phyloP scores from a whole-genome alignment of 257 asterid genomes.

The Solanum chiquidenum region DNA sequence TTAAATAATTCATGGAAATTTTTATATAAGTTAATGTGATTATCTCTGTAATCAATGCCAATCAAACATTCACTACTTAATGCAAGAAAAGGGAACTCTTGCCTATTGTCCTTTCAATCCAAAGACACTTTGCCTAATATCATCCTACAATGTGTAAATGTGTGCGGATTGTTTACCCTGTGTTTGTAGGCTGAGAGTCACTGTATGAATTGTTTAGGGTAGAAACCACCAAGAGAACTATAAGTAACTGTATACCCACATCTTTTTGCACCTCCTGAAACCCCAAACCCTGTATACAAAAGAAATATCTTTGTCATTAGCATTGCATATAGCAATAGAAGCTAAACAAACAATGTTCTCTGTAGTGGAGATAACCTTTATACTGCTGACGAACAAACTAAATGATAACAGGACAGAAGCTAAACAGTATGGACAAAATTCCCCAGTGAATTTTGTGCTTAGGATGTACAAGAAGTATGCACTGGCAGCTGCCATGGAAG shows the following conservation, averaged over 20 bases:
- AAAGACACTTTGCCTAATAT: neutral
- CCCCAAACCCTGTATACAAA: constrained; percentile 46
- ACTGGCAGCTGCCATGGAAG: constrained; percentile 94
- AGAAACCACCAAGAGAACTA: constrained; percentile 57
- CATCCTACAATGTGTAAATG: neutral
- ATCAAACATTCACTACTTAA: neutral
- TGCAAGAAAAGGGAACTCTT: neutral
- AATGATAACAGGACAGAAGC: constrained; percentile 66
- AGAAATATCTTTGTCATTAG: constrained; percentile 1
- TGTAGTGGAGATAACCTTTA: constrained; percentile 40
- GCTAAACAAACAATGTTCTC: constrained; percentile 4
- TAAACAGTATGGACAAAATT: constrained; percentile 71
- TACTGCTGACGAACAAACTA: constrained; percentile 55
- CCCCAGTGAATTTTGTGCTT: constrained; percentile 62
- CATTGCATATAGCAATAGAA: neutral
- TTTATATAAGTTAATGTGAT: neutral
- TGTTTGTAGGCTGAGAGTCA: constrained; percentile 31
- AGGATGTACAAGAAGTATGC: constrained; percentile 84
- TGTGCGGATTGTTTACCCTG: constrained; percentile 32
- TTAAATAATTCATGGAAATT: neutral
- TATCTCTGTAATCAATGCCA: neutral
- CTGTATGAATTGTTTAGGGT: constrained; percentile 58
- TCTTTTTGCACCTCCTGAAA: constrained; percentile 31
- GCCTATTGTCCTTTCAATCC: neutral
- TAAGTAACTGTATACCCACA: constrained; percentile 56